Evolutionary conservation across 441 rosid genomes (phyloP), one percentile per base, ranked within the genome.

Genomic region (Adansonia gregorii): DNA sequence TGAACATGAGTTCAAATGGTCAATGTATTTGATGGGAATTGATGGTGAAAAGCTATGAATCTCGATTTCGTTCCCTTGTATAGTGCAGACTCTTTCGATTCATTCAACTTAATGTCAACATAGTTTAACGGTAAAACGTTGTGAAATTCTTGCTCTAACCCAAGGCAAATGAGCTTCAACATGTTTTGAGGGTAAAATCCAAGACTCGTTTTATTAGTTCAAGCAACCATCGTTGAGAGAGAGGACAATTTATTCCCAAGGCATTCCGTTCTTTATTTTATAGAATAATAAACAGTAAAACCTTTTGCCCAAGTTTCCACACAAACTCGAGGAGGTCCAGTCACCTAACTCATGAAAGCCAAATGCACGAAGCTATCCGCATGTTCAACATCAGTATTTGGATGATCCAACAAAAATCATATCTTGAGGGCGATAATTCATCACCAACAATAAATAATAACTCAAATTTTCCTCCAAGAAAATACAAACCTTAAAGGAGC

Each of bases 401-500:
- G 17, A 60, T 56, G 52, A 4, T 45, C 58, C 22, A 67, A 51
- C 56, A 67, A 76, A 84, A 83, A 22, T 56, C 59, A 56, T 51
- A 77, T 6, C 52, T 73, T 58, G 67, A 35, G 27, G 67, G 64
- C 17, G 35, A 22, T 59, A 12, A 59, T 59, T 12, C 64, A 22
- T 59, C 64, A 59, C 64, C 64, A 59, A 59, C 24, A 59, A 58
- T 17, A 58, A 80, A 72, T 77, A 67, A 80, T 60, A 74, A 81
- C 78, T 76, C 79, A 71, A 71, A 74, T 66, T 49, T 72, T 66
- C 65, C 83, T 80, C 86, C 67, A 74, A 66, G 83, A 75, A 66
- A 70, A 79, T 77, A 58, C 63, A 58, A 58, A 58, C 78, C 80
- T 72, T 76, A 74, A 79, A 69, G 74, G 72, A 78, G 66, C 51